These are phyloP conservation scores for Vigna trinervia DNA, from an alignment of 306 rosid genomes.

Conservation along the genomic window DNA sequence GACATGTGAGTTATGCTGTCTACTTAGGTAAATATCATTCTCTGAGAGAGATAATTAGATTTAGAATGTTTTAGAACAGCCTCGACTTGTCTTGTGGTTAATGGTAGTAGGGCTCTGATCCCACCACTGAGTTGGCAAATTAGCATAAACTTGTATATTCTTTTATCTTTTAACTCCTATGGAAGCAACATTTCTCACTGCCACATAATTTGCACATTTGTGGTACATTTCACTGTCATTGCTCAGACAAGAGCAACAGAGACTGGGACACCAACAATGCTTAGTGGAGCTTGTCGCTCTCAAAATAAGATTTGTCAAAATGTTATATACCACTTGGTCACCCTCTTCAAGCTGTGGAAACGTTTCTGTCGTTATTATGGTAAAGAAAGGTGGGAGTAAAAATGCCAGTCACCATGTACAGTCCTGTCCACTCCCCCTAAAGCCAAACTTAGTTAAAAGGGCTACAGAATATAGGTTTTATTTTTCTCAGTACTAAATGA, in stretches of 20 bases:
- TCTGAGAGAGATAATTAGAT: background rate
- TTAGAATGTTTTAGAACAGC: slow-evolving; percentile 23
- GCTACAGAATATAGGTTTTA: background rate
- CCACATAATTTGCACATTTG: background rate
- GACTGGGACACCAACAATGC: background rate
- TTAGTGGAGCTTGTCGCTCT: slow-evolving; percentile 11
- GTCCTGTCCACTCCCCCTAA: background rate
- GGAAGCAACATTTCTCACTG: slow-evolving; percentile 4
- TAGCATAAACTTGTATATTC: background rate
- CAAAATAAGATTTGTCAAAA: slow-evolving; percentile 10
- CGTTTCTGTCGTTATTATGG: background rate
- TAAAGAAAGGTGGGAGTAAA: background rate
- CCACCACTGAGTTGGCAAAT: slow-evolving; percentile 10
- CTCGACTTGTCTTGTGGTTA: slow-evolving; percentile 24
- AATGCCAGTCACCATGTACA: background rate
- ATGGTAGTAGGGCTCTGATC: background rate
- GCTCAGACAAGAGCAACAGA: background rate
- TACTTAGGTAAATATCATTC: slow-evolving; percentile 16
- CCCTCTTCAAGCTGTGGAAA: background rate
- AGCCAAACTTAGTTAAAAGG: background rate
- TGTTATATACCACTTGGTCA: background rate
- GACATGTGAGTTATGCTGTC: slow-evolving; percentile 29
- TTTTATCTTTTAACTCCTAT: slow-evolving; percentile 8
- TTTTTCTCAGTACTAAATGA: background rate
- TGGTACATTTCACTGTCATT: slow-evolving; percentile 8